Percentiles rank a stretch among this genome's conserved stretches.
Evolutionary conservation across 305 asterid species (phyloP).

Genomic region (Fraxinus ornus): DNA sequence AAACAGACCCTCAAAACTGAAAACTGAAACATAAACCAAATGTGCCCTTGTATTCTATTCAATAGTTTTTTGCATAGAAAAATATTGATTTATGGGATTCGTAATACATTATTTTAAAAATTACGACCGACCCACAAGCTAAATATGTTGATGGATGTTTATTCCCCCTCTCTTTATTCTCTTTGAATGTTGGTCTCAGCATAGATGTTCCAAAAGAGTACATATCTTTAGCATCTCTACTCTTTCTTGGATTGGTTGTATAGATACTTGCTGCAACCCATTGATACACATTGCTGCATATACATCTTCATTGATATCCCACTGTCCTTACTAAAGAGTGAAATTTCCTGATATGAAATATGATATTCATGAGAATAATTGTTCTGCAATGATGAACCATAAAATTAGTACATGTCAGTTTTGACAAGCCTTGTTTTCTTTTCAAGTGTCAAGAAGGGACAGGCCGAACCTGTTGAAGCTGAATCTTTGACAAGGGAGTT

Average conservation of each 20-base stretch:
- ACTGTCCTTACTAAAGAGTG: neutral
- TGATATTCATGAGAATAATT: constrained; percentile 1
- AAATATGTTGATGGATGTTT: constrained; percentile 1
- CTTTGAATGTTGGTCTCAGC: constrained; percentile 11
- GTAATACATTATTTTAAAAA: neutral
- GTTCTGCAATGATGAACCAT: constrained; percentile 12
- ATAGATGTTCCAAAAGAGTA: neutral
- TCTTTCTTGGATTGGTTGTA: constrained; percentile 12
- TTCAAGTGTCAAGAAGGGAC: constrained; percentile 55
- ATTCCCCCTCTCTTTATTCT: neutral
- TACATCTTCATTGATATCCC: neutral
- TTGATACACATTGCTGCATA: constrained; percentile 5
- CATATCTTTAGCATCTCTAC: neutral
- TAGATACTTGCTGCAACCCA: neutral
- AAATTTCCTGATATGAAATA: neutral
- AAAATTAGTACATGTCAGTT: constrained; percentile 16
- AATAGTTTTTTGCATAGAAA: constrained; percentile 4
- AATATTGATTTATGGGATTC: neutral
- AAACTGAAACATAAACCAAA: neutral
- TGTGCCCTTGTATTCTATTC: neutral
- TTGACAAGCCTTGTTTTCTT: constrained; percentile 18
- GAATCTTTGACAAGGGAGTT: constrained; percentile 60
- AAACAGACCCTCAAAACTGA: neutral
- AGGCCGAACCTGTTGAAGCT: constrained; percentile 41
- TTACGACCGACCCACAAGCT: neutral